A percentile compares a stretch with the other conserved stretches of the same genome.
These are phyloP conservation scores for Drosera capensis DNA, from an alignment of 148 eudicot genomes.

Conservation along the genomic window DNA sequence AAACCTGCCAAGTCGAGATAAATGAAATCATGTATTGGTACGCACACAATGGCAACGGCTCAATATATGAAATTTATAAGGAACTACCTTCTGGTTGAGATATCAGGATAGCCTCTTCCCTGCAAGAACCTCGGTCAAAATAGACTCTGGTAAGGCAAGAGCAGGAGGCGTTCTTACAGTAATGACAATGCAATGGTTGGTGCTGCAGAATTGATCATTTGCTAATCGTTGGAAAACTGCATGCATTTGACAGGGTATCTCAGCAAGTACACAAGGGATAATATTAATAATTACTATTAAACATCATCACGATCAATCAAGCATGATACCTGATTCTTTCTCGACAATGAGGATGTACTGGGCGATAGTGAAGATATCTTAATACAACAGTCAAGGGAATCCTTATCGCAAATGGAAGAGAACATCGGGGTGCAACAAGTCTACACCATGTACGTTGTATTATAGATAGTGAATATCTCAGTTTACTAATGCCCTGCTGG, in stretches of 20 bases:
- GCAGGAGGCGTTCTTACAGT: slow-evolving; percentile 32
- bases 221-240: slow-evolving; percentile 88
- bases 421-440: background rate
- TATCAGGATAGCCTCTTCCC: slow-evolving; percentile 99
- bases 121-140: slow-evolving; percentile 24
- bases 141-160: background rate
- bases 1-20: slow-evolving; percentile 30
- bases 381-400: slow-evolving; percentile 14
- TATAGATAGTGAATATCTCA: too few species aligned
- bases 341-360: slow-evolving; percentile 79
- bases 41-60: background rate
- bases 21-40: too few species aligned
- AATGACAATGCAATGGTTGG: slow-evolving; percentile 65
- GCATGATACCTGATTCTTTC: slow-evolving; percentile 78
- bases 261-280: background rate
- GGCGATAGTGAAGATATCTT: slow-evolving; percentile 67
- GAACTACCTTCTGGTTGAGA: slow-evolving; percentile 76
- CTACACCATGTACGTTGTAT: background rate
- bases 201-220: slow-evolving; percentile 69
- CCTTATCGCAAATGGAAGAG: background rate
- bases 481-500: too few species aligned
- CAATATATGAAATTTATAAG: background rate
- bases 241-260: background rate
- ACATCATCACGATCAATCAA: slow-evolving; percentile 2
- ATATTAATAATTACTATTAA: background rate